A percentile compares a stretch with the other conserved stretches of the same genome.
Conservation (phyloP, 140 eudicot species). For the Oenanthe javanica region DNA sequence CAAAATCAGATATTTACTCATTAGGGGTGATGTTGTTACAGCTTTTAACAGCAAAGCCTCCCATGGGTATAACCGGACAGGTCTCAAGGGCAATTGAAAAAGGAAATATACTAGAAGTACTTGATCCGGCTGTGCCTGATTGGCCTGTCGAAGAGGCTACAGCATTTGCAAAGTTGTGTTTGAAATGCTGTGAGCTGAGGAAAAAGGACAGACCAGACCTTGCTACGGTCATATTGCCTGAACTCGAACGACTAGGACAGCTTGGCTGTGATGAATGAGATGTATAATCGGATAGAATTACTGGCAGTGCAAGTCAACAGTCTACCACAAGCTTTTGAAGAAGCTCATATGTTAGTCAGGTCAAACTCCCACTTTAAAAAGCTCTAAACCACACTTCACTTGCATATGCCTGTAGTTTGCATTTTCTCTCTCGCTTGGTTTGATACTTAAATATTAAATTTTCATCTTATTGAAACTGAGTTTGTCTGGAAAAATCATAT, state of each 20-base stretch:
- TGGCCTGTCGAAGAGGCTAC: constrained; percentile 56
- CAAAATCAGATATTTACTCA: constrained; percentile 56
- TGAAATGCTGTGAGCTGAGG: constrained; percentile 53
- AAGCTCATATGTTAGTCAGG: constrained; percentile 14
- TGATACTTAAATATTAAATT: neutral
- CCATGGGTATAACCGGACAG: constrained; percentile 46
- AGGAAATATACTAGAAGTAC: constrained; percentile 29
- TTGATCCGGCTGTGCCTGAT: constrained; percentile 40
- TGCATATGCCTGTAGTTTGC: neutral
- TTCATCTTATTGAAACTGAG: neutral
- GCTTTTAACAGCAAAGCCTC: constrained; percentile 39
- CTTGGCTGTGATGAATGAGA: constrained; percentile 14
- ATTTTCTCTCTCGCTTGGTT: neutral
- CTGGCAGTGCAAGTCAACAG: neutral
- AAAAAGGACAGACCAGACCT: constrained; percentile 60
- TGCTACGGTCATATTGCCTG: constrained; percentile 41
- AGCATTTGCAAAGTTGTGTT: constrained; percentile 32
- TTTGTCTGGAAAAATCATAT: neutral
- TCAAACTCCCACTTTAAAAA: neutral
- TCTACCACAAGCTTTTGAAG: constrained; percentile 6
- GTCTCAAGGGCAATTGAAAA: constrained; percentile 39
- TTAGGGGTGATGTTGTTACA: constrained; percentile 48
- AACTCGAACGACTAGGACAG: constrained; percentile 32
- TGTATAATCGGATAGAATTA: neutral
- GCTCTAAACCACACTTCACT: neutral